These are phyloP conservation scores for Huntiella moniliformis DNA, from an alignment of 2,329 filamentous ascomycete genomes.

Conservation along the genomic window DNA sequence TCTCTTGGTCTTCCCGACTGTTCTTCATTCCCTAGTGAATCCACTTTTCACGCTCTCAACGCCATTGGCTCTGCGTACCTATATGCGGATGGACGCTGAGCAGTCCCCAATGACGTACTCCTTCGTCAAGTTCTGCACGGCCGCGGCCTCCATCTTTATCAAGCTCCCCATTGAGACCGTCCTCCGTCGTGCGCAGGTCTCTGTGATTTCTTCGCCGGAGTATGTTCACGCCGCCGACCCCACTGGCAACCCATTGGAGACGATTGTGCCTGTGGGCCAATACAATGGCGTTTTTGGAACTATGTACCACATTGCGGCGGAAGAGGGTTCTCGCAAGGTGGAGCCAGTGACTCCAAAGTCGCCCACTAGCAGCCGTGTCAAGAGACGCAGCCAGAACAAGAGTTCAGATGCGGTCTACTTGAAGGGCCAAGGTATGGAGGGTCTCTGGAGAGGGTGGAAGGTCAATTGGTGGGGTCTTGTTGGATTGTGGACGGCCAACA, in stretches of 20 bases:
- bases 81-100: conserved; percentile 65
- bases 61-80: conserved; percentile 70
- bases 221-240: conserved; percentile 31
- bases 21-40: conserved; percentile 70
- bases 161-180: conserved; percentile 87
- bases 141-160: conserved; percentile 61
- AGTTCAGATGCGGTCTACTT: conserved; percentile 26
- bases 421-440: conserved; percentile 48
- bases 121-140: conserved; percentile 62
- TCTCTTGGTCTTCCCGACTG: conserved; percentile 58
- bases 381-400: conserved; percentile 8
- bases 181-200: conserved; percentile 69
- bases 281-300: conserved; percentile 83
- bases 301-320: conserved; percentile 68
- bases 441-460: conserved; percentile 57
- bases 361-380: conserved; percentile 2
- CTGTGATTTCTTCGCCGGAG: conserved; percentile 39
- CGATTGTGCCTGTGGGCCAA: conserved; percentile 59
- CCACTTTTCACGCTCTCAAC: conserved; percentile 66
- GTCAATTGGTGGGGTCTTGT: conserved; percentile 62
- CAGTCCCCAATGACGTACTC: conserved; percentile 67
- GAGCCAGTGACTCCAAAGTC: conserved; percentile 13
- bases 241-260: conserved; percentile 34
- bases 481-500: conserved; percentile 52
- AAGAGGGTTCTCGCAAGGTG: conserved; percentile 51